A percentile compares a stretch with the other conserved stretches of the same genome.
Evolutionary conservation across 2,329 filamentous ascomycete genomes (phyloP).

Genomic region (Fusarium neocosmosporiellum): DNA sequence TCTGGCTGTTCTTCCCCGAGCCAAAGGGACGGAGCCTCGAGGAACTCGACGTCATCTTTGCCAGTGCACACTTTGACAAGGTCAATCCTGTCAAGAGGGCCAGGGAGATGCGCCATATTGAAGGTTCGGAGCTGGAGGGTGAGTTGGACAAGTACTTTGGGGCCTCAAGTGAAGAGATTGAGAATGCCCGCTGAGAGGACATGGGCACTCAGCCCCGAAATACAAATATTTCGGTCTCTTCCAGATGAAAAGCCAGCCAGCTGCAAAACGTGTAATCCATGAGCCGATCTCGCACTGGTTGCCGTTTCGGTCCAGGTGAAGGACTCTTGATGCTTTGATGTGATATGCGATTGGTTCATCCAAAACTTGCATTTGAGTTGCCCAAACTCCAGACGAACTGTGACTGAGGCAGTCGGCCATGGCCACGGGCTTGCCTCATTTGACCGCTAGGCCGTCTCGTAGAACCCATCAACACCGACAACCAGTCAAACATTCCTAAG

Average conservation of each 20-base stretch:
- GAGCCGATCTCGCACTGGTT: neutral
- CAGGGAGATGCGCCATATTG: slow-evolving; percentile 42
- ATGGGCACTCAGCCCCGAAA: neutral
- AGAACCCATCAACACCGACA: too few relatives aligned
- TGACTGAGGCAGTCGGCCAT: too few relatives aligned
- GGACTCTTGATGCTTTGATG: too few relatives aligned
- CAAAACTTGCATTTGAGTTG: too few relatives aligned
- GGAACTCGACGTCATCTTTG: slow-evolving; percentile 36
- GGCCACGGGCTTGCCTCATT: too few relatives aligned
- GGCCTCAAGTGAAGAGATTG: slow-evolving; percentile 6
- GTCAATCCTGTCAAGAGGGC: slow-evolving; percentile 43
- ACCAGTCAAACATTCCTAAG: too few relatives aligned
- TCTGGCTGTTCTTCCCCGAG: slow-evolving; percentile 60
- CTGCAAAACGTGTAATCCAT: neutral
- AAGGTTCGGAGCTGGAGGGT: slow-evolving; percentile 39
- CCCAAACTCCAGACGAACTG: too few relatives aligned
- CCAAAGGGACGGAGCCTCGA: slow-evolving; percentile 48
- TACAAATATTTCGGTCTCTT: neutral
- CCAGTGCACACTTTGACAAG: slow-evolving; percentile 36
- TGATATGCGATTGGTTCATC: too few relatives aligned
- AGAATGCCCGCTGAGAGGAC: slow-evolving; percentile 3
- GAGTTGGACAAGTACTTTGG: slow-evolving; percentile 47
- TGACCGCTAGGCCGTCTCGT: too few relatives aligned
- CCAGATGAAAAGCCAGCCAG: too few relatives aligned
- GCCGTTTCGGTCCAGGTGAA: too few relatives aligned